Base-by-base conservation (phyloP, 2,329 filamentous ascomycete genomes). In the Intubia oerlemansii region DNA sequence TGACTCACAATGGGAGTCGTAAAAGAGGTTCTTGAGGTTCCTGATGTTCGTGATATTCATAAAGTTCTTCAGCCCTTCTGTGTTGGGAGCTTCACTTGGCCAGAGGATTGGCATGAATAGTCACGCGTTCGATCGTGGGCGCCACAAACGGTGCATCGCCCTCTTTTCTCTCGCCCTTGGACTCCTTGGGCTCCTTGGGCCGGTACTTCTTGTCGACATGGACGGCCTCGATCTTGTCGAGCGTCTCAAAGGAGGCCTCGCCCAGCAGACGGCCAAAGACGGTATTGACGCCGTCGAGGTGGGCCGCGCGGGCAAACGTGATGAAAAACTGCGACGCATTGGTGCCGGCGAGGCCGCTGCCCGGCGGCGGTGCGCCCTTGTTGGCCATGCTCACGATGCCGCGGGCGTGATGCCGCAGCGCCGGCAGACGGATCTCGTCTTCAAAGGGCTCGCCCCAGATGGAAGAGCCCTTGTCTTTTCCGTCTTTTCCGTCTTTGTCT, bases 271-370 rank as follows among this genome's bases (percentile, higher is more conserved):
- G 71, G 9, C 78, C 79, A 50, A 90, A 85, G 2, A 85, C 72
- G 0, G 79, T 84, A 45, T 88, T 88, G 45, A 80, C 65, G 5
- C 78, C 79, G 46, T 88, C 80, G 24, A 90, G 55, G 51, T 88
- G 80, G 21, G 76, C 66, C 16, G 79, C 76, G 38, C 76, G 69
- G 34, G 75, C 75, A 40, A 82, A 75, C 2, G 72, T 68, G 35
- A 88, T 57, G 48, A 84, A 90, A 52, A 88, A 90, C 46, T 90
- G 79, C 27, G 66, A 75, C 11, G 71, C 74, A 43, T 82, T 82
- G 24, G 73, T 77, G 15, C 59, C 62, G 2, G 71, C 68, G 6
- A 33, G 29, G 4, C 34, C 37, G 29, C 34, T 34, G 27, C 35
- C 36, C 14, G 27, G 29, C 2, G 36, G 27, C 25, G 33, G 31